Evolutionary conservation across 2,329 filamentous ascomycete genomes (phyloP).

Genomic region (Colletotrichum noveboracense): DNA sequence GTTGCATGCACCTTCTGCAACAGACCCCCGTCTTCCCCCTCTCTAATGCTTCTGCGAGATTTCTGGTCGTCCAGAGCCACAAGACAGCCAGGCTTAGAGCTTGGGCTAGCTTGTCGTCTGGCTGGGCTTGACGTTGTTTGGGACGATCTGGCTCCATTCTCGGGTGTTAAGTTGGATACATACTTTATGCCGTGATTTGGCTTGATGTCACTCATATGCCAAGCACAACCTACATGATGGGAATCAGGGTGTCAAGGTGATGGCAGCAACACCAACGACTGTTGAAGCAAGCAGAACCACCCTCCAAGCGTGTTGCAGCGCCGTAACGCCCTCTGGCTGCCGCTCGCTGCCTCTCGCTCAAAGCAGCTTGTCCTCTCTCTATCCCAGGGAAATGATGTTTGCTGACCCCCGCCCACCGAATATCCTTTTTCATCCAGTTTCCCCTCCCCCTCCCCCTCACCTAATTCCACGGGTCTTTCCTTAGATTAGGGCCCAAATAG

Average conservation of each 20-base stretch:
- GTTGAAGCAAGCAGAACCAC: background rate
- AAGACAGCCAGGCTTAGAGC: background rate
- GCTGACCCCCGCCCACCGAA: slow-evolving; percentile 10
- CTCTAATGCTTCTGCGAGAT: background rate
- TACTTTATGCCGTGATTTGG: background rate
- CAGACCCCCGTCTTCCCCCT: background rate
- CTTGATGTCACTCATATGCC: background rate
- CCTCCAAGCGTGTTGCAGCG: background rate
- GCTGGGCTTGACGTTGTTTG: background rate
- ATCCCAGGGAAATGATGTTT: slow-evolving; percentile 18
- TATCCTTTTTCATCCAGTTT: background rate
- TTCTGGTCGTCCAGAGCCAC: background rate
- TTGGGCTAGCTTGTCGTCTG: background rate
- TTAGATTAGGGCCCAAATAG: slow-evolving; percentile 5
- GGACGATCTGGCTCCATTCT: background rate
- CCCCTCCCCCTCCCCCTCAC: background rate
- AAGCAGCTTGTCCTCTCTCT: background rate
- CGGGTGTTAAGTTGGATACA: background rate
- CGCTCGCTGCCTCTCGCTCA: background rate
- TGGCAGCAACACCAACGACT: background rate
- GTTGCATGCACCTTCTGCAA: background rate
- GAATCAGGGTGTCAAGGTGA: background rate
- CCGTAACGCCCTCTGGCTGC: background rate
- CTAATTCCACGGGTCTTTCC: slow-evolving; percentile 1
- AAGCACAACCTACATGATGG: background rate